Evolutionary conservation across 164 flowering plant genomes (phyloP), one percentile per base, ranked within the genome.

Genomic region (Litsea cubeba): DNA sequence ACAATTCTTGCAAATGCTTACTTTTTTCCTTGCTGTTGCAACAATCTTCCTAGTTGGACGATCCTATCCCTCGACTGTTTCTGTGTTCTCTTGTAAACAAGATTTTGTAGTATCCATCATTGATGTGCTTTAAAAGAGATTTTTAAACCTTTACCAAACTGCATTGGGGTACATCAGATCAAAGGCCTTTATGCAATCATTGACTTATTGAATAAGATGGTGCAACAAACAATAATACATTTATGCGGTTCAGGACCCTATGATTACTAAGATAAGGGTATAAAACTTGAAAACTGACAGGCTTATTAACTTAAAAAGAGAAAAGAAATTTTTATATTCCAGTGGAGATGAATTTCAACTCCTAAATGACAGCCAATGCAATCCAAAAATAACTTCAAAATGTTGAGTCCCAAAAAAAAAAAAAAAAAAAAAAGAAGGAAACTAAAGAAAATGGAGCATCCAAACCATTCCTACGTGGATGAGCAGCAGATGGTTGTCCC

Each of bases 401-500:
- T 15, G 30, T 24, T 25, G 2, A 24, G 24, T 22, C 23, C 18
- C 28, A 65, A 14, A 65, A 5, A 25, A 17, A 26, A 65, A 26
- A n/a, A n/a, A n/a, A n/a, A n/a, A 15, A 25, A 1, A 30, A n/a
- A n/a, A n/a, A n/a, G n/a, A 26, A 30, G 40, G 60, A 68, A 60
- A 3, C 35, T 32, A 23, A 22, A 22, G 12, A 15, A 40, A 8
- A n/a, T 77, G 73, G 72, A 32, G 40, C 24, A 25, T 20, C 69
- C 12, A 65, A 35, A 63, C 7, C 12, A 65, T 58, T 74, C 71
- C 74, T 74, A 83, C 0, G 72, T 69, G 32, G 79, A 75, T 50
- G 72, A 73, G 78, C 92, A 87, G 72, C 92, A 83, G 32, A 77
- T 79, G 22, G 71, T 50, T 28, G 68, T 62, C 28, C 50, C 79